Evolutionary conservation across 495 filamentous ascomycete species (phyloP), one percentile per base, ranked within the genome.

Genomic region (Tuber borchii): DNA sequence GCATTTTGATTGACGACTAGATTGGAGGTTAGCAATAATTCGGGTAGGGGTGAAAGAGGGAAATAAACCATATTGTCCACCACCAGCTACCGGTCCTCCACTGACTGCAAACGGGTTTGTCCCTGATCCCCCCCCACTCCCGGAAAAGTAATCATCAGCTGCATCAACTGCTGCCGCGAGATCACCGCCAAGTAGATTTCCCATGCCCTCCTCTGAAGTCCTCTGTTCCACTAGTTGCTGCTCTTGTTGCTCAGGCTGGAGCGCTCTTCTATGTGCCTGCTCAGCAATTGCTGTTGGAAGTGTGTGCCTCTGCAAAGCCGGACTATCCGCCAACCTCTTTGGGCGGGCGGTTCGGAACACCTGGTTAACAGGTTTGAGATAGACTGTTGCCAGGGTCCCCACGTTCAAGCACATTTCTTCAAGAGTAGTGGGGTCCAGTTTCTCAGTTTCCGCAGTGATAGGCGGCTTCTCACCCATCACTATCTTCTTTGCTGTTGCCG

Each of bases 341-440:
- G 92, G 91, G 22, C 95, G 89, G 26, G 95, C 95, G 51, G 90
- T 90, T 71, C 95, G 90, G 88, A 99, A 98, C n/a, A 99, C 95
- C 72, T 96, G 94, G 80, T 97, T 92, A 8, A 98, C 95, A 9
- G 95, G 96, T 84, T 98, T 98, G 42, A 98, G 89, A 83, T 99
- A 99, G 73, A 99, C 94, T 7, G 95, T 98, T 10, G 95, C 95
- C 4, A 98, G 88, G 0, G 95, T 99, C 78, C 96, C 96, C 76
- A 99, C 93, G 83, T 94, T 94, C 69, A 98, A 88, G 83, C 96
- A 98, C 87, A 99, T 93, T 84, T 99, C 96, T 86, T 98, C 95
- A 34, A 99, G 89, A 0, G 95, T 98, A 42, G 86, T 88, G 0
- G 94, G 91, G 83, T 98, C 96, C 1, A 98, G 88, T 80, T 95